Conservation (phyloP, 257 asterid genomes). For the Forsythia suspensa region DNA sequence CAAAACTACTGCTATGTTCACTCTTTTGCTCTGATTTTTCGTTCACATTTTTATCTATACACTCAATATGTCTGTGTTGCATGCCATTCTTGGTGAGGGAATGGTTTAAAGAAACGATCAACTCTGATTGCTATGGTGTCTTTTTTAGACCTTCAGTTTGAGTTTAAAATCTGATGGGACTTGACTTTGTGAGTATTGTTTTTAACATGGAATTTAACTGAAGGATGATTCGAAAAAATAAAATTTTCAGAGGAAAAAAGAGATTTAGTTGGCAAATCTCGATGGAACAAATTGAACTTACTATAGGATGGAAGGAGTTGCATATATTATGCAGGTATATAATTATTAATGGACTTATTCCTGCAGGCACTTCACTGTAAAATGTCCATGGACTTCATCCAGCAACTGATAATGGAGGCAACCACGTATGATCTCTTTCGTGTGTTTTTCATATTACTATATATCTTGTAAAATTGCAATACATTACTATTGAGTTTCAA, state of each 20-base stretch:
- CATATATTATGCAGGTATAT: neutral
- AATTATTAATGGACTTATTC: neutral
- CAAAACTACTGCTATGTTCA: slow-evolving; percentile 13
- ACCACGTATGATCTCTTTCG: slow-evolving; percentile 48
- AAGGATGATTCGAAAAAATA: neutral
- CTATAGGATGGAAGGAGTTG: neutral
- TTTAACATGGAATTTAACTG: neutral
- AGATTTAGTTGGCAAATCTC: neutral
- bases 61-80: neutral
- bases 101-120: slow-evolving; percentile 1
- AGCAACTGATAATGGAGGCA: slow-evolving; percentile 67
- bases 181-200: neutral
- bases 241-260: neutral
- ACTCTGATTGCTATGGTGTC: neutral
- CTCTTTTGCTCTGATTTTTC: neutral
- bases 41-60: neutral
- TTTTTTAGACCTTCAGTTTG: neutral
- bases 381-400: slow-evolving; percentile 62
- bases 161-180: neutral
- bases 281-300: neutral
- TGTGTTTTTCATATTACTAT: slow-evolving; percentile 12
- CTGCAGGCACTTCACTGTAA: slow-evolving; percentile 62
- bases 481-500: slow-evolving; percentile 24
- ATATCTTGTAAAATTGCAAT: slow-evolving; percentile 9
- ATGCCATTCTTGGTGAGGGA: neutral